Percentiles rank a stretch among this genome's conserved stretches.
Evolutionary conservation across 139 green algal genomes (phyloP).

Genomic region (Zygnema cylindricum): DNA sequence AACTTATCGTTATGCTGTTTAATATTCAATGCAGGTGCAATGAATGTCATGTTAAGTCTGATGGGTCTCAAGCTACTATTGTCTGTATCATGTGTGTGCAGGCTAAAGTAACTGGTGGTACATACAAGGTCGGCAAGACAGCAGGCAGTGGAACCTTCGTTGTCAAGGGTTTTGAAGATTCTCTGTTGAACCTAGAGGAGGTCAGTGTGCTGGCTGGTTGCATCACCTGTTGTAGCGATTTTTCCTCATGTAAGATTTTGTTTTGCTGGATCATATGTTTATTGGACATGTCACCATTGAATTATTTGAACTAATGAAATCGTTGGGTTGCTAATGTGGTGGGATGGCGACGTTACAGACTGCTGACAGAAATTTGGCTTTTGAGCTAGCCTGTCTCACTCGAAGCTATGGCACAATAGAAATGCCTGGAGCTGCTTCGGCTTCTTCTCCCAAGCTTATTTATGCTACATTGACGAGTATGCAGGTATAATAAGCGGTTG

Average conservation of each 20-base stretch:
- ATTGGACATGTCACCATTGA: too few species aligned
- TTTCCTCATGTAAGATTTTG: too few species aligned
- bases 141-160: neutral
- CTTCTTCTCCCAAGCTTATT: neutral
- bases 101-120: neutral
- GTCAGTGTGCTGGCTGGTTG: neutral
- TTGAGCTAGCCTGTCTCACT: neutral
- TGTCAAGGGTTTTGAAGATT: neutral
- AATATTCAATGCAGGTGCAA: too few species aligned
- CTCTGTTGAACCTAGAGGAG: neutral
- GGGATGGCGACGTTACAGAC: too few species aligned
- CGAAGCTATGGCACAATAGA: neutral
- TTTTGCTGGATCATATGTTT: too few species aligned
- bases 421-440: neutral
- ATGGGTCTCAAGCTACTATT: too few species aligned
- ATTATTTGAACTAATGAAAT: too few species aligned
- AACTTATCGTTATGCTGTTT: too few species aligned
- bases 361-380: neutral
- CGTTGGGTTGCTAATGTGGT: too few species aligned
- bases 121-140: neutral
- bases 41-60: too few species aligned
- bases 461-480: neutral
- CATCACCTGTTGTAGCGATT: too few species aligned
- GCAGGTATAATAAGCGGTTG: too few species aligned
- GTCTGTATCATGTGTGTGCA: neutral